Conservation (phyloP, 129 eudicot species). For the Artemisia argyi region DNA sequence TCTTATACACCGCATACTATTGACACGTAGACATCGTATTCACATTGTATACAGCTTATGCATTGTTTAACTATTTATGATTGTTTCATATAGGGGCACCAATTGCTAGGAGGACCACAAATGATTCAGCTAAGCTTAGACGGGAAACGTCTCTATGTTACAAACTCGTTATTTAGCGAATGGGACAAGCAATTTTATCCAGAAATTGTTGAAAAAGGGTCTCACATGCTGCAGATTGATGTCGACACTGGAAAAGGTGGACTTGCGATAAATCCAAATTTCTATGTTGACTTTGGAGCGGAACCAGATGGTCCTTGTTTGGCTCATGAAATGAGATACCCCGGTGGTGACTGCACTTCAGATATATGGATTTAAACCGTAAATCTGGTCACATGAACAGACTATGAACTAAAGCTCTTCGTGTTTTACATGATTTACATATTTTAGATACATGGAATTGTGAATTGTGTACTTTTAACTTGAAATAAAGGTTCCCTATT, state of each 20-base stretch:
- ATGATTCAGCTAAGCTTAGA: constrained; percentile 96
- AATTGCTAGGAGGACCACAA: constrained; percentile 95
- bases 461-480: constrained; percentile 21
- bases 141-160: constrained; percentile 82
- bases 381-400: constrained; percentile 11
- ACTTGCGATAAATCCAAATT: constrained; percentile 63
- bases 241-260: constrained; percentile 85
- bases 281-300: constrained; percentile 85
- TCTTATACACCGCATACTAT: not conserved
- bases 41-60: not conserved
- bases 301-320: constrained; percentile 95
- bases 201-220: constrained; percentile 76
- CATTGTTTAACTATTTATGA: not conserved
- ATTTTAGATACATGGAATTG: not conserved
- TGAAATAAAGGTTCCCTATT: constrained; percentile 11
- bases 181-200: constrained; percentile 98
- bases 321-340: constrained; percentile 99
- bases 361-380: constrained; percentile 77
- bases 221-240: constrained; percentile 87
- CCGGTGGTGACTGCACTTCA: constrained; percentile 99
- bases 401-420: not conserved
- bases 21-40: not conserved
- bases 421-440: constrained; percentile 10
- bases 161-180: constrained; percentile 86
- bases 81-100: constrained; percentile 58